Evolutionary conservation across 2,329 filamentous ascomycete genomes (phyloP), one percentile per base, ranked within the genome.

Genomic region (Aspergillus amoenus): DNA sequence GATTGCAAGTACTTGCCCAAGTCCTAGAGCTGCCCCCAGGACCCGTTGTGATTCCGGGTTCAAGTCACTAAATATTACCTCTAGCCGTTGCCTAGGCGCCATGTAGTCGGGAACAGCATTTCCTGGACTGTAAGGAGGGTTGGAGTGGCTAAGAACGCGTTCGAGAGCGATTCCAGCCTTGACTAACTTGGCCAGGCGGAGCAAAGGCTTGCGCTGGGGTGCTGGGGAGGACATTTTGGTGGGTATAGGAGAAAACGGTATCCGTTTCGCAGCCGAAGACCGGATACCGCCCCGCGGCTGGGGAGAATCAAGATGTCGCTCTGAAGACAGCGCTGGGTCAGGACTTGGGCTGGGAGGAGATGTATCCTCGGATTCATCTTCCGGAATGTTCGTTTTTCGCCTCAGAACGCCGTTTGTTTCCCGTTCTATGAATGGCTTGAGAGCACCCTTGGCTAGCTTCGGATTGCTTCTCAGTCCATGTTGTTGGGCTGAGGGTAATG

Each of bases 401-500:
- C 64, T 69, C 34, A 69, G 56, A 18, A 67, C 59, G 7, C 64
- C 63, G n/a, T 64, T 66, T 12, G 60, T 63, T 53, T 72, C 68
- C 42, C 66, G 67, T 45, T 68, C 62, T 47, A 66, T 34, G 42
- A 72, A 68, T 1, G 70, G 67, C 45, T 65, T 70, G 1, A 70
- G 53, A 15, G 66, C 51, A 18, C 62, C 62, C 40, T 71, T 68
- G 13, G 59, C 63, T 13, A 64, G 59, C 30, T 69, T 65, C 13
- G 67, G 60, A 41, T 71, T 69, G 17, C 66, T 70, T 22, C 70
- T 73, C 39, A 75, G 69, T 2, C 72, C 66, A 56, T 76, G 72
- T 60, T 79, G 75, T 60, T 75, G 75, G 21, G 78, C 73, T 3
- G 81, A 83, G 5, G 79, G 79, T 21, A 84, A 68, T 3, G 81